Evolutionary conservation across 2,329 filamentous ascomycete species (phyloP).

Genomic region (Ophiosphaerella narmari): DNA sequence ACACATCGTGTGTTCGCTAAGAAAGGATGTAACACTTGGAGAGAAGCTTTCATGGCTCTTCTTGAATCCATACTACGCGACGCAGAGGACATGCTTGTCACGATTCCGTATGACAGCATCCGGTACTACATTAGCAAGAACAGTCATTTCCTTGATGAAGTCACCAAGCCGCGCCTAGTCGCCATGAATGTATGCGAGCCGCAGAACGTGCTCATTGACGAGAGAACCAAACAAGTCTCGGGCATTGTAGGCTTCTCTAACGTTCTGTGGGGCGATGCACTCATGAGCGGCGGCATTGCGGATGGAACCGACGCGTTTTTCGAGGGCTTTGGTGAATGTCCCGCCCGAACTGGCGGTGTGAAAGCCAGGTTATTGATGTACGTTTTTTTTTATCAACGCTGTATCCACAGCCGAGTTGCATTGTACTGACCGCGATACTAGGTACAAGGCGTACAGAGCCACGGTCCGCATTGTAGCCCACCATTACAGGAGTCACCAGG

Average conservation of each 20-base stretch:
- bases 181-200: conserved; percentile 55
- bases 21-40: conserved; percentile 57
- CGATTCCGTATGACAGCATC: conserved; percentile 60
- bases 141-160: conserved; percentile 53
- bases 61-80: conserved; percentile 61
- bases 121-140: conserved; percentile 55
- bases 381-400: conserved; percentile 20
- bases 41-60: conserved; percentile 56
- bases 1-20: conserved; percentile 53
- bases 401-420: not conserved
- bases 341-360: conserved; percentile 36
- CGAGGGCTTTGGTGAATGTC: conserved; percentile 49
- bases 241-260: conserved; percentile 60
- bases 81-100: conserved; percentile 63
- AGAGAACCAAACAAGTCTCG: conserved; percentile 52
- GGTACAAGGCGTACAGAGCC: conserved; percentile 53
- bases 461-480: conserved; percentile 49
- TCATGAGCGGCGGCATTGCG: conserved; percentile 55
- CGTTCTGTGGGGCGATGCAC: conserved; percentile 61
- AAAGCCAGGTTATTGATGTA: conserved; percentile 49
- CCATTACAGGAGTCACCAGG: conserved; percentile 50
- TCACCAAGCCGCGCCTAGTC: conserved; percentile 58
- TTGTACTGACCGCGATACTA: conserved; percentile 22
- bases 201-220: conserved; percentile 58
- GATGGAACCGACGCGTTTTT: conserved; percentile 48